A percentile compares a stretch with the other conserved stretches of the same genome.
Evolutionary conservation across 305 asterid genomes (phyloP).

Genomic region (Striga hermonthica): DNA sequence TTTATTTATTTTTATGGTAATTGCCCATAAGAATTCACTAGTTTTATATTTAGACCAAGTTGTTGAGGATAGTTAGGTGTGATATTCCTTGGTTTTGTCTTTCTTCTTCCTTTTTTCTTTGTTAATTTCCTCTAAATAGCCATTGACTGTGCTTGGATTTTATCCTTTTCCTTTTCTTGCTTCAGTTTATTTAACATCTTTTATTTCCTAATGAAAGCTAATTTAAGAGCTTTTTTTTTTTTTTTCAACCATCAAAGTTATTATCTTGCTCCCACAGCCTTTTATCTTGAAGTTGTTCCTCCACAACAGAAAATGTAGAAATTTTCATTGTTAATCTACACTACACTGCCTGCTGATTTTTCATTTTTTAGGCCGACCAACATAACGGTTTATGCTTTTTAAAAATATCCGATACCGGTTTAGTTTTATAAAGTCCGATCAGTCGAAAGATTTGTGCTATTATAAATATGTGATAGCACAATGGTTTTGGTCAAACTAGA

Average conservation of each 20-base stretch:
- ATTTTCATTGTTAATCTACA: neutral
- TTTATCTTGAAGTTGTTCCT: neutral
- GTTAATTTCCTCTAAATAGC: neutral
- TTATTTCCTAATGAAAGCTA: neutral
- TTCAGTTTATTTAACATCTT: slow-evolving; percentile 8
- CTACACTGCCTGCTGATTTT: neutral
- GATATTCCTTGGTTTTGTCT: too few species aligned
- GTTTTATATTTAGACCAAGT: neutral
- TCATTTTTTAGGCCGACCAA: too few species aligned
- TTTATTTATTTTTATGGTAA: neutral
- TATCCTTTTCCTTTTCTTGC: neutral
- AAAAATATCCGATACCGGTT: too few species aligned
- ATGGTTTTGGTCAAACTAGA: neutral
- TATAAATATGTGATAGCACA: too few species aligned
- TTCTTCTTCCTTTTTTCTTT: neutral
- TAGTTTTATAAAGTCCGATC: too few species aligned
- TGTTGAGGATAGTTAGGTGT: neutral
- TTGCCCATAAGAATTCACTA: neutral
- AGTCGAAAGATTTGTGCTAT: neutral
- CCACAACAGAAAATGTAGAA: neutral
- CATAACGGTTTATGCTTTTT: too few species aligned
- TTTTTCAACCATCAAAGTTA: neutral
- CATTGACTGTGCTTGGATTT: neutral
- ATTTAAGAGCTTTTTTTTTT: neutral
- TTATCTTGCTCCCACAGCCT: slow-evolving; percentile 1